phyloP scores from a whole-genome alignment of 768 basidiomycete species.

The Daedalea quercina region DNA sequence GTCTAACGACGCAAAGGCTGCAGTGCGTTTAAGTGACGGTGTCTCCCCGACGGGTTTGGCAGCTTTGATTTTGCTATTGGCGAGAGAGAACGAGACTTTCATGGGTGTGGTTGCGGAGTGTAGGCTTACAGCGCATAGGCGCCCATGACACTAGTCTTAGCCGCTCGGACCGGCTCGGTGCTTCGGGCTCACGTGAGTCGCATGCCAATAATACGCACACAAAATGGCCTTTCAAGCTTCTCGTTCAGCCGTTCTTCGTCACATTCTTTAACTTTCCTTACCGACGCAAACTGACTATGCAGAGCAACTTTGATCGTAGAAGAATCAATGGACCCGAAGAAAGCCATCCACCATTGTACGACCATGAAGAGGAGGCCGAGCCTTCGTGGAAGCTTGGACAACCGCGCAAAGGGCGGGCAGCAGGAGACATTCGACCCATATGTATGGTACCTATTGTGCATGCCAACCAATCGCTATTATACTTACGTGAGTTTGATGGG shows the following conservation, averaged over 20 bases:
- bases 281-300: slow-evolving; percentile 21
- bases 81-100: slow-evolving; percentile 89
- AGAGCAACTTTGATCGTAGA: slow-evolving; percentile 71
- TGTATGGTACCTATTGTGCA: slow-evolving; percentile 44
- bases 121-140: background rate
- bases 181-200: background rate
- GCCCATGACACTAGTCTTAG: background rate
- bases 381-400: slow-evolving; percentile 28
- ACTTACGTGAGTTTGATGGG: slow-evolving; percentile 4
- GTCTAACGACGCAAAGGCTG: slow-evolving; percentile 56
- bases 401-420: slow-evolving; percentile 43
- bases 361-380: slow-evolving; percentile 19
- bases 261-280: background rate
- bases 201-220: background rate
- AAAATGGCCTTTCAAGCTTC: background rate
- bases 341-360: slow-evolving; percentile 61
- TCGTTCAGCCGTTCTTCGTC: no score
- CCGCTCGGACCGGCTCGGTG: background rate
- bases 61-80: slow-evolving; percentile 31
- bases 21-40: slow-evolving; percentile 46
- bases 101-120: slow-evolving; percentile 29
- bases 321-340: slow-evolving; percentile 90
- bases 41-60: slow-evolving; percentile 50
- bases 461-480: slow-evolving; percentile 2
- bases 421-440: slow-evolving; percentile 74